Evolutionary conservation across 1,284 basidiomycete genomes (phyloP).

Genomic region (Trametes hirsuta): DNA sequence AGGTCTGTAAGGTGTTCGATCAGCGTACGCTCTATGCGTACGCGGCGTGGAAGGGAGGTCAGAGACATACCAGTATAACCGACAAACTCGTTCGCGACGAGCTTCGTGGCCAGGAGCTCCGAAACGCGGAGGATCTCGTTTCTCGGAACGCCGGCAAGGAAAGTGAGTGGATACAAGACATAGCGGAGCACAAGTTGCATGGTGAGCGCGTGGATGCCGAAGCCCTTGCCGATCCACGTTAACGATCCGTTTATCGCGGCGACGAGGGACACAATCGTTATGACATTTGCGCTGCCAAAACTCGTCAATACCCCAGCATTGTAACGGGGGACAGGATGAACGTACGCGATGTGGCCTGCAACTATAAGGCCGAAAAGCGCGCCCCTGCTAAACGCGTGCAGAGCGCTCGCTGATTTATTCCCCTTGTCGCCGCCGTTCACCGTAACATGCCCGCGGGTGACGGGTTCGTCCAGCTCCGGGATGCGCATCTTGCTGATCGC

Average conservation of each 20-base stretch:
- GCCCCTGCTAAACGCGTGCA: slow-evolving; percentile 90
- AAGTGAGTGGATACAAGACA: slow-evolving; percentile 85
- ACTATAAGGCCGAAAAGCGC: slow-evolving; percentile 86
- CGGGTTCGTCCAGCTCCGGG: slow-evolving; percentile 83
- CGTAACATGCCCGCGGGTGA: slow-evolving; percentile 81
- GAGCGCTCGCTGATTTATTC: slow-evolving; percentile 67
- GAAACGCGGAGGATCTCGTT: slow-evolving; percentile 74
- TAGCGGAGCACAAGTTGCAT: slow-evolving; percentile 86
- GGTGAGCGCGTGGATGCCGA: slow-evolving; percentile 82
- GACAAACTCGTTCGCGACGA: slow-evolving; percentile 88
- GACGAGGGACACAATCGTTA: slow-evolving; percentile 82
- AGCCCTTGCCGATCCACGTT: slow-evolving; percentile 88
- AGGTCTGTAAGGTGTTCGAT: slow-evolving; percentile 43
- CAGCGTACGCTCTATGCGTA: neutral
- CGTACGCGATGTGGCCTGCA: slow-evolving; percentile 83
- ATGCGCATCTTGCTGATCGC: slow-evolving; percentile 86
- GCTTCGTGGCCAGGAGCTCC: slow-evolving; percentile 84
- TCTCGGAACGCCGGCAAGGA: slow-evolving; percentile 81
- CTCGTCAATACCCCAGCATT: neutral
- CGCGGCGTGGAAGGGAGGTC: neutral
- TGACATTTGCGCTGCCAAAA: slow-evolving; percentile 64
- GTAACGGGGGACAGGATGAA: slow-evolving; percentile 4
- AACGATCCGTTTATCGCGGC: slow-evolving; percentile 84
- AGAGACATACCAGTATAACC: slow-evolving; percentile 61
- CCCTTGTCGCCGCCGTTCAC: slow-evolving; percentile 72